These are phyloP conservation scores for Aristolochia fimbriata DNA, from an alignment of 164 flowering plant species.

Conservation along the genomic window DNA sequence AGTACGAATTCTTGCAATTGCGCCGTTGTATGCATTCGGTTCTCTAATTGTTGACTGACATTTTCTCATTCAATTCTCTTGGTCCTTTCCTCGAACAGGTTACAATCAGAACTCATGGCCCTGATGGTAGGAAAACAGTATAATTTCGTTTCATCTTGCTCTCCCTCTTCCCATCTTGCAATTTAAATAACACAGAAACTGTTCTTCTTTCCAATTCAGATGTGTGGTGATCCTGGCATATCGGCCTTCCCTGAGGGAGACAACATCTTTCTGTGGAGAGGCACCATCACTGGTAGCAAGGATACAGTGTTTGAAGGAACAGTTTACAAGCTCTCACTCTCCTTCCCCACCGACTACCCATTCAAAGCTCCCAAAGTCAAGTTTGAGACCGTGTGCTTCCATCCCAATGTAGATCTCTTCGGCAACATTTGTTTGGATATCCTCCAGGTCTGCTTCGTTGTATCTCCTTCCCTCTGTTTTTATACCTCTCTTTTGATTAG, in stretches of 20 bases:
- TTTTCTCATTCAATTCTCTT: not conserved
- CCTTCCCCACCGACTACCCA: constrained; percentile 72
- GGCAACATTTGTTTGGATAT: constrained; percentile 95
- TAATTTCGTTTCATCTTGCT: not conserved
- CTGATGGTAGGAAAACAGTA: constrained; percentile 17
- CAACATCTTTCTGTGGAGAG: constrained; percentile 91
- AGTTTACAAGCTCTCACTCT: constrained; percentile 66
- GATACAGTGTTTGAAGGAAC: constrained; percentile 93
- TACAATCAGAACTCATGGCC: constrained; percentile 25
- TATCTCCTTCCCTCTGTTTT: not conserved
- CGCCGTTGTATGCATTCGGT: not conserved
- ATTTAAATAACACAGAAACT: not conserved
- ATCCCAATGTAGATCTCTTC: constrained; percentile 73
- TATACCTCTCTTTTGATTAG: not conserved
- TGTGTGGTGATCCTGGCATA: constrained; percentile 77
- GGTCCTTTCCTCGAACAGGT: constrained; percentile 9
- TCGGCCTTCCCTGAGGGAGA: constrained; percentile 95
- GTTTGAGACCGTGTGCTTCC: constrained; percentile 83
- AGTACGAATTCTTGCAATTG: not conserved
- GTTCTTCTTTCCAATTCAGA: constrained; percentile 24
- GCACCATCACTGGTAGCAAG: constrained; percentile 85
- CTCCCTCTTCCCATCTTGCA: not conserved
- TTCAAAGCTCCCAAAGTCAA: constrained; percentile 92
- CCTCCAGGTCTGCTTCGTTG: constrained; percentile 50
- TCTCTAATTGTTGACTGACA: not conserved